phyloP scores from a whole-genome alignment of 306 rosid genomes.

The Echinosophora koreensis region DNA sequence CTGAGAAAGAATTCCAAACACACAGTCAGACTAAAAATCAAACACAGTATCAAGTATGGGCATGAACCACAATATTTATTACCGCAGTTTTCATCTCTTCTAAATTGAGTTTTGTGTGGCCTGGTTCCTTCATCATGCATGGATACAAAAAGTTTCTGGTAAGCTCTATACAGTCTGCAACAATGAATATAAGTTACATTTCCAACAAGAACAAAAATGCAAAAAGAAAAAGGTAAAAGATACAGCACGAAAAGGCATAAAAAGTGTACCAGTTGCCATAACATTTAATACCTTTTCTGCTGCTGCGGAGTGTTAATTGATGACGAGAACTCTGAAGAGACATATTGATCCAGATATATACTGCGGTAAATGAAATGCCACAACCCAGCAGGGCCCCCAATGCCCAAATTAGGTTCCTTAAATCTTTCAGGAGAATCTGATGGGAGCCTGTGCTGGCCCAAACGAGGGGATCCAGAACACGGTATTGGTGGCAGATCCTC shows the following conservation, averaged over 20 bases:
- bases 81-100: conserved; percentile 98
- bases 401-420: conserved; percentile 62
- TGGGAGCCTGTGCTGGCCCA: conserved; percentile 70
- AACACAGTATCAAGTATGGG: not conserved
- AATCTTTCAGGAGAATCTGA: conserved; percentile 84
- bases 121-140: conserved; percentile 94
- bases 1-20: not conserved
- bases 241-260: conserved; percentile 21
- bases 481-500: conserved; percentile 84
- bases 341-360: conserved; percentile 91
- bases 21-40: conserved; percentile 12
- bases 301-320: conserved; percentile 68
- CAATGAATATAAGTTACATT: conserved; percentile 46
- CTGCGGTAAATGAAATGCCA: conserved; percentile 98
- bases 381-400: conserved; percentile 92
- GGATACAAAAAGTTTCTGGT: conserved; percentile 86
- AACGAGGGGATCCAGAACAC: conserved; percentile 68
- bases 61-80: conserved; percentile 39
- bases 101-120: conserved; percentile 92
- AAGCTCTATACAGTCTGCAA: conserved; percentile 91
- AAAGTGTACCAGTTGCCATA: conserved; percentile 17
- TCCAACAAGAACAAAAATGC: conserved; percentile 8
- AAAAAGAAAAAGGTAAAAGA: not conserved
- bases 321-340: conserved; percentile 86
- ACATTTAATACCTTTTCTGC: conserved; percentile 76